phyloP scores from a whole-genome alignment of 75 land plant genomes.

The Pinus albicaulis region DNA sequence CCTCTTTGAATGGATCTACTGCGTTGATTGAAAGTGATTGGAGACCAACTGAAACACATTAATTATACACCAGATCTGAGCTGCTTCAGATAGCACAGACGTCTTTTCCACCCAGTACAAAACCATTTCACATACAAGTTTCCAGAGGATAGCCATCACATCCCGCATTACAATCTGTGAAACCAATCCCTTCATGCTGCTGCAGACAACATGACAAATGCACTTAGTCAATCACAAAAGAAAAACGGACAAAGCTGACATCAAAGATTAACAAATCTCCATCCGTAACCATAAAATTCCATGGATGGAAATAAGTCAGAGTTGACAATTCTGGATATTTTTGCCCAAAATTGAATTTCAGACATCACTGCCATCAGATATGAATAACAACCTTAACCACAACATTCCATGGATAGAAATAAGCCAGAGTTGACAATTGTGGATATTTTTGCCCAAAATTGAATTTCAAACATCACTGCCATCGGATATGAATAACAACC shows the following conservation, averaged over 20 bases:
- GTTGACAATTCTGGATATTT: not conserved
- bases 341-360: not conserved
- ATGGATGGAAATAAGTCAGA: not conserved
- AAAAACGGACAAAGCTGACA: not conserved
- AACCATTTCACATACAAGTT: not conserved
- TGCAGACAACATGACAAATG: not conserved
- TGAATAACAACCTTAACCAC: too few relatives aligned
- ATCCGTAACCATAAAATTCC: not conserved
- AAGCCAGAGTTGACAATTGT: not conserved
- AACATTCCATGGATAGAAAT: not conserved
- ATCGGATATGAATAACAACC: not conserved
- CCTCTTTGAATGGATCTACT: not conserved
- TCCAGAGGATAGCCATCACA: constrained; percentile 6
- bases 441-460: not conserved
- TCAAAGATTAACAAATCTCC: not conserved
- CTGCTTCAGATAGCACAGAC: not conserved
- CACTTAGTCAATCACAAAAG: not conserved
- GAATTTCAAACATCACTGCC: not conserved
- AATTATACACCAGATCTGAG: not conserved
- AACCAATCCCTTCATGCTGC: not conserved
- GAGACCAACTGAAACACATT: not conserved
- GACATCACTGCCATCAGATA: not conserved
- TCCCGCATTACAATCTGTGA: not conserved
- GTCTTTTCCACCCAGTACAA: not conserved
- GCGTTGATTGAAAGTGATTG: not conserved